Evolutionary conservation across 2,329 filamentous ascomycete genomes (phyloP), one percentile per base, ranked within the genome.

Genomic region (Alternaria sp.): DNA sequence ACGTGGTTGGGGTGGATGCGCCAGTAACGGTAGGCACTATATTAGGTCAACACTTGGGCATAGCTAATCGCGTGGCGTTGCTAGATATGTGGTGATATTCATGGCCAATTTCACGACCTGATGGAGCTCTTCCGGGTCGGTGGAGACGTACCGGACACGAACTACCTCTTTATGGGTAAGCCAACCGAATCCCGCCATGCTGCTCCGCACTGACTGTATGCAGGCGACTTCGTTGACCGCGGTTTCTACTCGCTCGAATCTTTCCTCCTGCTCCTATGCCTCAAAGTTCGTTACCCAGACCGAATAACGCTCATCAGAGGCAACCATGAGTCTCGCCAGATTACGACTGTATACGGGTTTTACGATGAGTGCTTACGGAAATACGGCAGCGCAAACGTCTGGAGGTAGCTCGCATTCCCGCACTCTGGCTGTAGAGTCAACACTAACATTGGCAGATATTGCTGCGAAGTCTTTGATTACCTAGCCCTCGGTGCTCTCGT

Each of bases 161-260:
- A 97, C 77, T 97, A 97, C 80, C 88, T 97, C 4, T 97, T 97
- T 83, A 97, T 97, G 93, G 94, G 91, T 92, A 85, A n/a, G 30
- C 30, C 19, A n/a, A 25, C 9, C 19, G 28, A 36, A 5, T n/a
- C 9, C 3, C 13, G 12, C 11, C 7, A 54, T 10, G 11, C 15
- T 28, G 23, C 44, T 28, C 21, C 11, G 6, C 11, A 19, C n/a
- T 67, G 44, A 69, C 57, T 50, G n/a, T 19, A 5, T 9, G 8
- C 68, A 93, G 91, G 95, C 78, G 95, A 99, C 81, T 99, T 97
- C 74, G 95, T 99, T 77, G 95, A 99, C 81, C 92, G 95, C 69
- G 95, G 95, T 62, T 99, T 97, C 86, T 99, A 98, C 84, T 97
- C 93, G 3, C 90, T 99, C 72, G 95, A 99, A 83, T 96, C 94